Conservation (phyloP, 495 filamentous ascomycete species). For the Apodospora peruviana region DNA sequence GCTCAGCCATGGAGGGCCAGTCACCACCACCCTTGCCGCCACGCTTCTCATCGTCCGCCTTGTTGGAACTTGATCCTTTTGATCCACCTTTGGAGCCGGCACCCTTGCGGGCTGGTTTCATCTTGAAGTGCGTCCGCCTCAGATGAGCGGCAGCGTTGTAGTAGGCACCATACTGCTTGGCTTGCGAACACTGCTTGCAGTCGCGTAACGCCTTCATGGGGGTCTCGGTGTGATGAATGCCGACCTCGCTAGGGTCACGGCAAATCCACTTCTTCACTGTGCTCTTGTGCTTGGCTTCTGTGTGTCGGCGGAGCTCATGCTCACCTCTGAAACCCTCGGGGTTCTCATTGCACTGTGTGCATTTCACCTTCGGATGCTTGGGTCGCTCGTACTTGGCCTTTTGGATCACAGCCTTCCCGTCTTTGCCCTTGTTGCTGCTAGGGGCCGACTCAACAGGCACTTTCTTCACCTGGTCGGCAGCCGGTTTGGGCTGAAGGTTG, state of each 20-base stretch:
- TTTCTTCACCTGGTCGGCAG: constrained; percentile 15
- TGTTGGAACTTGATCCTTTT: constrained; percentile 27
- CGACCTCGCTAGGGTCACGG: constrained; percentile 30
- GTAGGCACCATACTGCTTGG: constrained; percentile 83
- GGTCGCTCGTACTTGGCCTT: constrained; percentile 70
- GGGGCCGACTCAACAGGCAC: constrained; percentile 16
- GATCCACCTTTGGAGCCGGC: constrained; percentile 27
- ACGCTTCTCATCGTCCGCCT: constrained; percentile 16
- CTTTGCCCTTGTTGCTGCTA: constrained; percentile 28
- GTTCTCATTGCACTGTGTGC: constrained; percentile 65
- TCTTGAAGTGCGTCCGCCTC: constrained; percentile 76
- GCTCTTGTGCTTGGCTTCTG: constrained; percentile 70
- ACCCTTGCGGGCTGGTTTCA: constrained; percentile 38
- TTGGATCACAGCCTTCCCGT: constrained; percentile 52
- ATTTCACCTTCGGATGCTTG: constrained; percentile 69
- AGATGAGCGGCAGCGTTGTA: constrained; percentile 96
- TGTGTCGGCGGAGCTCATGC: constrained; percentile 86
- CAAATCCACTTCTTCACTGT: constrained; percentile 78
- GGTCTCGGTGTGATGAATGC: constrained; percentile 33
- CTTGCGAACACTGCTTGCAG: constrained; percentile 77
- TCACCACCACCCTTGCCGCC: not conserved
- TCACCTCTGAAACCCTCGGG: constrained; percentile 89
- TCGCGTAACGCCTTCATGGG: constrained; percentile 64
- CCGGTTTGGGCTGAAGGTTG: constrained; percentile 35
- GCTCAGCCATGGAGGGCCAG: not conserved